Conservation (phyloP, 306 rosid genomes). For the Lathyrus oleraceus region DNA sequence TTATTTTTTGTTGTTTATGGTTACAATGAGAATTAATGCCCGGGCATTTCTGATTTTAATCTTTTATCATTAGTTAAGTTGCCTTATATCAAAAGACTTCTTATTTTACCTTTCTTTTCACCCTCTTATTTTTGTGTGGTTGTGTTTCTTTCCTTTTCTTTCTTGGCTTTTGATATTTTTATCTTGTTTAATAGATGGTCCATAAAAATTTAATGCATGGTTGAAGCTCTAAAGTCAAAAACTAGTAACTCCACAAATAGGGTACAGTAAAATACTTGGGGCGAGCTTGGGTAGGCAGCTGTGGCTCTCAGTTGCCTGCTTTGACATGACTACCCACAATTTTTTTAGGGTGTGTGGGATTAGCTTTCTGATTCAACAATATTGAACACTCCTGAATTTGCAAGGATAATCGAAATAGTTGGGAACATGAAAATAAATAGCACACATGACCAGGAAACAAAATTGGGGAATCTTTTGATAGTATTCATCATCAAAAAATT, state of each 20-base stretch:
- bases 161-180: neutral
- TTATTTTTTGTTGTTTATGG: slow-evolving; percentile 1
- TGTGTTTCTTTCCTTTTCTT: neutral
- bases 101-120: neutral
- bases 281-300: slow-evolving; percentile 10
- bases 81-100: neutral
- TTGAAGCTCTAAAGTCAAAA: slow-evolving; percentile 15
- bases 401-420: slow-evolving; percentile 16
- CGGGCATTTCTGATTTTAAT: slow-evolving; percentile 10
- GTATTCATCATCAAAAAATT: neutral
- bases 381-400: neutral
- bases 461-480: slow-evolving; percentile 2
- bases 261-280: slow-evolving; percentile 3
- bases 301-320: slow-evolving; percentile 3
- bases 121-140: neutral
- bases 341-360: neutral
- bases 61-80: slow-evolving; percentile 19
- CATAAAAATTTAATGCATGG: slow-evolving; percentile 2
- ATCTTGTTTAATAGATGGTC: slow-evolving; percentile 3
- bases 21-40: neutral
- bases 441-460: slow-evolving; percentile 12
- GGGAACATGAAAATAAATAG: slow-evolving; percentile 6
- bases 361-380: slow-evolving; percentile 22
- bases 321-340: neutral
- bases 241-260: neutral